Base-by-base conservation (phyloP, 1,284 basidiomycete species). In the Fomitopsis schrenkii region DNA sequence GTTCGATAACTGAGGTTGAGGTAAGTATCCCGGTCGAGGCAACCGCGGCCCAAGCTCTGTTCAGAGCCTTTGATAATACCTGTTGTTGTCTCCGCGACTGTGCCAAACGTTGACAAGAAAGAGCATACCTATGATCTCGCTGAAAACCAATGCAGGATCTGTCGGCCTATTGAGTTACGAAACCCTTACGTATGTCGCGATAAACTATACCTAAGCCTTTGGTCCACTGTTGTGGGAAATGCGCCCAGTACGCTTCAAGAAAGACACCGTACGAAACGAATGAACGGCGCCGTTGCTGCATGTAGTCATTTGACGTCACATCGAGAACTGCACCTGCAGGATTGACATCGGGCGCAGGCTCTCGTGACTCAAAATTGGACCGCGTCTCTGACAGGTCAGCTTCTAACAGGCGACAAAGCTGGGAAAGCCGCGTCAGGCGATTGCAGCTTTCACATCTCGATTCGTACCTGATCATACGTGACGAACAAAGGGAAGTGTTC, bases 41-140 rank as follows among this genome's bases (percentile, higher is more conserved):
- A 79, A 12, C 79, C 75, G 2, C 63, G 68, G 0, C 62, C 59
- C 17, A 84, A 63, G 0, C 85, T 74, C 36, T 74, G 70, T 66
- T 89, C 86, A 0, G 85, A 86, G 1, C 90, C 89, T 66, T 85
- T 83, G 67, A 91, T 87, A 1, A 89, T 81, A 26, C 88, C 88
- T 88, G 42, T 17, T 5, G 46, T 36, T 22, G 46, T 48, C 12
- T 52, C 17, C 5, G 17, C 2, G 17, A 58, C 35, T 36, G 7
- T 12, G 10, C 6, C 10, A 12, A 2, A 19, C n/a, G 44, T 53
- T 38, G 62, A 48, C 42, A 22, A 6, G 1, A 36, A 6, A 36
- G 35, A 7, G 35, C 35, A 36, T 63, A 83, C 87, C 88, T 65
- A 91, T 80, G 42, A 91, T 77, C 66, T 92, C 88, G 22, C 80